phyloP scores from a whole-genome alignment of 163 green algal species.

The Scenedesmus sp. region DNA sequence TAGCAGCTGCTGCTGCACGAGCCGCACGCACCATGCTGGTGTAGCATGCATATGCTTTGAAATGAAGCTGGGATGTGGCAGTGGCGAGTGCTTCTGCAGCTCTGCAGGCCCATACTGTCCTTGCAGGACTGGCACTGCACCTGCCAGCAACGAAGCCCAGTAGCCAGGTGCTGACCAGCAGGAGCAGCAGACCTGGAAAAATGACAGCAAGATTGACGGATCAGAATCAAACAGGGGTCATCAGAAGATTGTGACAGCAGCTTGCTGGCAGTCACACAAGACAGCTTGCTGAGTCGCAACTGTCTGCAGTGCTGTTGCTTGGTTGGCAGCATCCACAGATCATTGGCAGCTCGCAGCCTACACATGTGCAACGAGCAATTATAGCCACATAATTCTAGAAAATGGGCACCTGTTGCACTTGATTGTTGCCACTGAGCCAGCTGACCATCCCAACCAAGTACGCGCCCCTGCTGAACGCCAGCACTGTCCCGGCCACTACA shows the following conservation, averaged over 20 bases:
- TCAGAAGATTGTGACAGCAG: not conserved
- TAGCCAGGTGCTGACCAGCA: not conserved
- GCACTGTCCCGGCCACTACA: not conserved
- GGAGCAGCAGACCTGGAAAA: not conserved
- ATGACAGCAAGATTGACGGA: not conserved
- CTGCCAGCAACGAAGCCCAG: conserved; percentile 1
- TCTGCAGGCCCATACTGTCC: not conserved
- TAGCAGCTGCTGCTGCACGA: not conserved
- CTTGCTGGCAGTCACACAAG: too few species aligned
- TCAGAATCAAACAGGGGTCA: not conserved
- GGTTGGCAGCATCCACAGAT: too few species aligned
- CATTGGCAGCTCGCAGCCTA: too few species aligned
- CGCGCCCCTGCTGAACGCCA: not conserved
- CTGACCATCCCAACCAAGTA: not conserved
- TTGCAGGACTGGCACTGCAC: not conserved
- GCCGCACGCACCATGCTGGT: not conserved
- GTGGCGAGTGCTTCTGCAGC: not conserved
- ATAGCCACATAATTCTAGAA: not conserved
- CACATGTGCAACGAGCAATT: too few species aligned
- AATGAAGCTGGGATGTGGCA: not conserved
- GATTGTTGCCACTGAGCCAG: not conserved
- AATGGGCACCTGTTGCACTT: not conserved
- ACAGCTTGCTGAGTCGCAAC: too few species aligned
- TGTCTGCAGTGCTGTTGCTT: too few species aligned
- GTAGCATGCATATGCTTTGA: not conserved